These are phyloP conservation scores for Sphenostylis stenocarpa DNA, from an alignment of 306 rosid species.

Conservation along the genomic window DNA sequence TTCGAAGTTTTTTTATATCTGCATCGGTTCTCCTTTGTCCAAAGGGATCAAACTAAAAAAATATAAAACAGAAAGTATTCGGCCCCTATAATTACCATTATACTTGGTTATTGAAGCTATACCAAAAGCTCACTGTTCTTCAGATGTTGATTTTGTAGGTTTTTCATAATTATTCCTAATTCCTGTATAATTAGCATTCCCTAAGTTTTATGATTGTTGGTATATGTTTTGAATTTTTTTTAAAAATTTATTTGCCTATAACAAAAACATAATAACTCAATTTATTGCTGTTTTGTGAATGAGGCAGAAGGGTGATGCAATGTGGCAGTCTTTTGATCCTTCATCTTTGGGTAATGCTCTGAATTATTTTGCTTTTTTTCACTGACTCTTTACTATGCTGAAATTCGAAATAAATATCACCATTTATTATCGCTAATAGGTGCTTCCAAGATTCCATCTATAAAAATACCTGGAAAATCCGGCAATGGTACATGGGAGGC, in stretches of 20 bases:
- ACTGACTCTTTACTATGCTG: background rate
- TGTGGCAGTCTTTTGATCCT: slow-evolving; percentile 61
- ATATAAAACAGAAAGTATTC: background rate
- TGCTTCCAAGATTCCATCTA: slow-evolving; percentile 51
- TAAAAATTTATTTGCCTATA: slow-evolving; percentile 13
- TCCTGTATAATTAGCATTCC: slow-evolving; percentile 2
- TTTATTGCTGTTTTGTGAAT: slow-evolving; percentile 10
- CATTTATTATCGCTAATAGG: slow-evolving; percentile 42
- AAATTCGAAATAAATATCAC: slow-evolving; percentile 14
- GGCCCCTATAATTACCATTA: background rate
- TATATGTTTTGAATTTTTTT: background rate
- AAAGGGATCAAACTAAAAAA: background rate
- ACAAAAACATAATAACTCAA: slow-evolving; percentile 19
- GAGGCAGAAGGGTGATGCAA: slow-evolving; percentile 51
- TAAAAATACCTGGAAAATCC: slow-evolving; percentile 44
- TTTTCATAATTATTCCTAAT: background rate
- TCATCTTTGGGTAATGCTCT: slow-evolving; percentile 52
- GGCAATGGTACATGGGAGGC: slow-evolving; percentile 49
- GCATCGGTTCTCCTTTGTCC: background rate
- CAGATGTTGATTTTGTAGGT: background rate
- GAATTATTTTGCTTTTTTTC: slow-evolving; percentile 4
- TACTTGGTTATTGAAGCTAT: background rate
- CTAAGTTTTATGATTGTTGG: background rate
- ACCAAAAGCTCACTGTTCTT: background rate
- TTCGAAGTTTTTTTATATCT: background rate